Evolutionary conservation across 2,329 filamentous ascomycete genomes (phyloP).

Genomic region (Aspergillus sp.): DNA sequence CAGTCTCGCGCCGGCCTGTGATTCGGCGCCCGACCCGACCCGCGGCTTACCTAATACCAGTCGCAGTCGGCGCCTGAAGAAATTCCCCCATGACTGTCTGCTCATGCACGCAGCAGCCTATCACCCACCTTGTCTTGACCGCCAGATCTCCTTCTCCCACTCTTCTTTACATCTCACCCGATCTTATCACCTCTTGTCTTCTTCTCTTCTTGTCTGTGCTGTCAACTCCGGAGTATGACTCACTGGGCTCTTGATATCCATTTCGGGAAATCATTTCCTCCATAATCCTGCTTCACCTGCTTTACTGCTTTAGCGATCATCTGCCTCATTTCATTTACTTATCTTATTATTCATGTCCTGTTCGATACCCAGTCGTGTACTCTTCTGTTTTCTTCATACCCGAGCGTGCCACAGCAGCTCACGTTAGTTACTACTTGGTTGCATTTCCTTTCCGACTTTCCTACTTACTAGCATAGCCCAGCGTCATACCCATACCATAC

Average conservation of each 20-base stretch:
- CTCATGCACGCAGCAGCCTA: conserved; percentile 12
- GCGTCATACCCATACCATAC: conserved; percentile 19
- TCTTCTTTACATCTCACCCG: neutral
- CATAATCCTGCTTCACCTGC: neutral
- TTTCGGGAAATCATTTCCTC: conserved; percentile 14
- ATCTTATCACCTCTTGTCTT: conserved; percentile 4
- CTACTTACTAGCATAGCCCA: conserved; percentile 20
- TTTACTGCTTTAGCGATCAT: neutral
- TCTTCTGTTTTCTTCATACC: conserved; percentile 18
- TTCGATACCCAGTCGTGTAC: conserved; percentile 25
- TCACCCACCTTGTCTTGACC: conserved; percentile 17
- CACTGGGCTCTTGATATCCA: conserved; percentile 3
- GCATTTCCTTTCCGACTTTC: conserved; percentile 9
- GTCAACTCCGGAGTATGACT: conserved; percentile 3
- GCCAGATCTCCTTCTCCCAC: conserved; percentile 14
- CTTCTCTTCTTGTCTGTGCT: neutral
- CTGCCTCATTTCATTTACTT: conserved; percentile 4
- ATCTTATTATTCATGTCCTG: conserved; percentile 11
- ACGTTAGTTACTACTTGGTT: neutral
- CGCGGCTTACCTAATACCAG: conserved; percentile 21
- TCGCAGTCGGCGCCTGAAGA: conserved; percentile 21
- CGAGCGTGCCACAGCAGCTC: conserved; percentile 24
- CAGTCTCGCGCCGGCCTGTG: neutral
- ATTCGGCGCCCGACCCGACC: neutral
- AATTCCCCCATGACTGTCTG: conserved; percentile 4